Evolutionary conservation across 257 asterid genomes (phyloP).

Genomic region (Craterostigma plantagineum): DNA sequence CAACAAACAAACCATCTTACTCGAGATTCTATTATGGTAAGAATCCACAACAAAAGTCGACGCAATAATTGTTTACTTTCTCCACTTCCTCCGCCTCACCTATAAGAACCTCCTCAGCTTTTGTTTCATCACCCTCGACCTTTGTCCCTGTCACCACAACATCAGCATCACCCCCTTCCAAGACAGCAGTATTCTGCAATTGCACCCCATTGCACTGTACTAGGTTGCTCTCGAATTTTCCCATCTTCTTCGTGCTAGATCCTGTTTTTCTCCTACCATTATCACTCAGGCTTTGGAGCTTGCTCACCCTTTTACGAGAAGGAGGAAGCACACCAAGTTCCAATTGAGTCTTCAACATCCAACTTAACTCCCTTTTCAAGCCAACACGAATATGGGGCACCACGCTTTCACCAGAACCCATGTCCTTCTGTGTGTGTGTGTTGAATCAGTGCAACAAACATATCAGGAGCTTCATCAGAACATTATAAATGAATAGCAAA

Average conservation of each 20-base stretch:
- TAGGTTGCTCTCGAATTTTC: not conserved
- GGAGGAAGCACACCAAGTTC: conserved; percentile 25
- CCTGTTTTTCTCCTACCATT: conserved; percentile 13
- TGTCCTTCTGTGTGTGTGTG: conserved; percentile 13
- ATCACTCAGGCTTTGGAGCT: conserved; percentile 32
- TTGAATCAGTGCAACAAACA: too few relatives aligned
- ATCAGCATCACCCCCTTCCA: conserved; percentile 12
- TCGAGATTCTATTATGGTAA: not conserved
- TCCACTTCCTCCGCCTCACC: not conserved
- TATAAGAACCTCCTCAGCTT: not conserved
- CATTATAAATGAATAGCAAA: too few relatives aligned
- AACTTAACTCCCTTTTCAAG: conserved; percentile 71
- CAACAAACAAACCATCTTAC: conserved; percentile 1
- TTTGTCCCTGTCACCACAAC: conserved; percentile 8
- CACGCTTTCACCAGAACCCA: conserved; percentile 28
- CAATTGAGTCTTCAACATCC: conserved; percentile 59
- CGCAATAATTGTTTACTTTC: not conserved
- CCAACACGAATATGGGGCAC: conserved; percentile 60
- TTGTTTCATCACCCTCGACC: conserved; percentile 3
- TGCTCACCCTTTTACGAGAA: conserved; percentile 49
- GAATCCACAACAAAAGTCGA: not conserved
- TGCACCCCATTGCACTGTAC: not conserved
- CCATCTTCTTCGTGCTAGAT: conserved; percentile 11
- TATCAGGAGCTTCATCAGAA: too few relatives aligned
- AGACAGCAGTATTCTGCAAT: not conserved